These are phyloP conservation scores for Eimeria zaria DNA, from an alignment of 169 alveolate species.

Conservation along the genomic window DNA sequence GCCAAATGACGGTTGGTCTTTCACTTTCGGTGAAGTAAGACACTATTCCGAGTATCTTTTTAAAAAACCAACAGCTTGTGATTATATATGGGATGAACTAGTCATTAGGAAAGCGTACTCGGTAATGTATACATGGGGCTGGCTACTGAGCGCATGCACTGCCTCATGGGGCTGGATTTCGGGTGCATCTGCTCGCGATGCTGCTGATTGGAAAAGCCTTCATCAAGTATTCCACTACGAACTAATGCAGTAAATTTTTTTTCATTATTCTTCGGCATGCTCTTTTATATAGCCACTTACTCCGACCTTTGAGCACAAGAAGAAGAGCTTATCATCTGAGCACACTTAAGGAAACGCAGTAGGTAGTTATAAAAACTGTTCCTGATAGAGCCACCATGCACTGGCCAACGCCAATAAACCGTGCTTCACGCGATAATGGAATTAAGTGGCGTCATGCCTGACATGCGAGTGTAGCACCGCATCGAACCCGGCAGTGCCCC, in stretches of 20 bases:
- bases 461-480: neutral
- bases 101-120: neutral
- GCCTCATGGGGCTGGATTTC: constrained; percentile 44
- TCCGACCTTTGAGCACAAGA: neutral
- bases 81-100: neutral
- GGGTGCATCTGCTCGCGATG: constrained; percentile 30
- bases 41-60: neutral
- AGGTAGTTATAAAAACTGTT: neutral
- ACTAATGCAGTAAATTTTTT: neutral
- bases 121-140: neutral
- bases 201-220: neutral
- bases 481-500: neutral
- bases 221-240: neutral
- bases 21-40: neutral
- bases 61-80: neutral
- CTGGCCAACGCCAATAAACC: neutral
- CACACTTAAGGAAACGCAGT: neutral
- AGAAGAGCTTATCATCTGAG: neutral
- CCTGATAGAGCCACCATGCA: neutral
- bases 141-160: constrained; percentile 38
- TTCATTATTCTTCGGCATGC: neutral
- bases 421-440: neutral
- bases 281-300: neutral
- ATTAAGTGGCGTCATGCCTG: neutral
- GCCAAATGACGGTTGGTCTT: neutral